Evolutionary conservation across 306 rosid genomes (phyloP), one percentile per base, ranked within the genome.

Genomic region (Arachis stenosperma): DNA sequence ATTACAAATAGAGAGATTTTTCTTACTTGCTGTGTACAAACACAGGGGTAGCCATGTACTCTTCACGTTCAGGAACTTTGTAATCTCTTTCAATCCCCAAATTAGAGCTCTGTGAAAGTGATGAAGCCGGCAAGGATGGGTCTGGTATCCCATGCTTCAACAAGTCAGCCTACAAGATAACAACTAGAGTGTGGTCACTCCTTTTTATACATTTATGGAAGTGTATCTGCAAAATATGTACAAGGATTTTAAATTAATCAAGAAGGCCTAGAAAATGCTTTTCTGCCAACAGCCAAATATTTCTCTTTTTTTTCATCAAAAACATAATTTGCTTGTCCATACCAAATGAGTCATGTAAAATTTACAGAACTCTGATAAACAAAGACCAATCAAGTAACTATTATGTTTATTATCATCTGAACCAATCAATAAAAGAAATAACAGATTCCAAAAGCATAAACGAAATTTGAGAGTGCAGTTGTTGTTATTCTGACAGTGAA

Each of bases 131-230:
- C 55, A 79, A 79, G 59, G 92, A 93, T 47, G 96, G 98, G 42
- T 90, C 96, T 37, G 93, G 81, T 63, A 93, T 87, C 77, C 89
- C 93, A 63, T 93, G 98, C 75, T 93, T 93, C 88, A 93, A 76
- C 78, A 90, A 65, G 78, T 93, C 98, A 67, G 88, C 96, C 98
- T 93, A 83, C 82, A 81, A 9, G 57, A 72, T 40, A 66, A 52
- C 39, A 60, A 51, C 50, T 36, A 57, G 17, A 64, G 59, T 22
- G 61, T 13, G 15, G 46, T 51, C 14, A 9, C 39, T 48, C 64
- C 67, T 37, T 51, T 51, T 9, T 40, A 61, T 15, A 62, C 5
- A 15, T 15, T 55, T 36, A 60, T 61, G 11, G 27, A 78, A 74
- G n/a, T 33, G 52, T 30, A 53, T 65, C 47, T 51, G 47, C 56